Conservation (phyloP, 106 monocot species). For the Dioscorea alata region DNA sequence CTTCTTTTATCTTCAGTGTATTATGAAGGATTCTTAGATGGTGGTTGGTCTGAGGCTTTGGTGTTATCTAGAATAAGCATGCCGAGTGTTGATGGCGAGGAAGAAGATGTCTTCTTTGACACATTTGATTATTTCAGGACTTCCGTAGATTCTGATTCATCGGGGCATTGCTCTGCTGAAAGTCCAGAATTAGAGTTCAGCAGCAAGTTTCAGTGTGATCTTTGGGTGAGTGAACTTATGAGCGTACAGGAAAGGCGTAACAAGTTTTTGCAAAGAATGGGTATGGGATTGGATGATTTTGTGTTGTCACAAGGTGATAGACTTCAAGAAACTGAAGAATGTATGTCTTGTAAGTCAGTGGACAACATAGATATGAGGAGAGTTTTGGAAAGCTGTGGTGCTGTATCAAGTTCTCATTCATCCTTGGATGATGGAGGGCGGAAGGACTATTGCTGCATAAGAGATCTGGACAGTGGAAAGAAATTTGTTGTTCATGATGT, state of each 20-base stretch:
- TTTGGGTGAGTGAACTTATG: conserved; percentile 37
- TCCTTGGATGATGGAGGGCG: neutral
- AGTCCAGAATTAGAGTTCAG: conserved; percentile 6
- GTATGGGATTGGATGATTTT: conserved; percentile 43
- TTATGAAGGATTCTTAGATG: conserved; percentile 10
- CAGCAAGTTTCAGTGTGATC: conserved; percentile 18
- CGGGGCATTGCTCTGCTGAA: conserved; percentile 5
- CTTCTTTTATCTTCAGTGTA: neutral
- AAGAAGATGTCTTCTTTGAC: conserved; percentile 48
- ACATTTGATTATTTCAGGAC: conserved; percentile 21
- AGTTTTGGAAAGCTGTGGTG: conserved; percentile 15
- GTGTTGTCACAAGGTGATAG: neutral
- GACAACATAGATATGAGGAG: conserved; percentile 9
- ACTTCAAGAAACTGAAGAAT: conserved; percentile 4
- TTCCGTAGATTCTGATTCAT: conserved; percentile 26
- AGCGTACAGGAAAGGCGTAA: conserved; percentile 53
- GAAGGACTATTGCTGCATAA: conserved; percentile 29
- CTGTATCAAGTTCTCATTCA: conserved; percentile 12
- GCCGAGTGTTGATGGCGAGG: conserved; percentile 31
- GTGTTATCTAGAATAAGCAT: conserved; percentile 22
- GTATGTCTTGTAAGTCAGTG: neutral
- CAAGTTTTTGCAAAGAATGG: conserved; percentile 39
- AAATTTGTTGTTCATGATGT: conserved; percentile 32
- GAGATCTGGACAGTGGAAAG: conserved; percentile 50
- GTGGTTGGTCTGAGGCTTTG: conserved; percentile 14